Evolutionary conservation across 2,329 filamentous ascomycete genomes (phyloP).

Genomic region (Microascus cirrosus): DNA sequence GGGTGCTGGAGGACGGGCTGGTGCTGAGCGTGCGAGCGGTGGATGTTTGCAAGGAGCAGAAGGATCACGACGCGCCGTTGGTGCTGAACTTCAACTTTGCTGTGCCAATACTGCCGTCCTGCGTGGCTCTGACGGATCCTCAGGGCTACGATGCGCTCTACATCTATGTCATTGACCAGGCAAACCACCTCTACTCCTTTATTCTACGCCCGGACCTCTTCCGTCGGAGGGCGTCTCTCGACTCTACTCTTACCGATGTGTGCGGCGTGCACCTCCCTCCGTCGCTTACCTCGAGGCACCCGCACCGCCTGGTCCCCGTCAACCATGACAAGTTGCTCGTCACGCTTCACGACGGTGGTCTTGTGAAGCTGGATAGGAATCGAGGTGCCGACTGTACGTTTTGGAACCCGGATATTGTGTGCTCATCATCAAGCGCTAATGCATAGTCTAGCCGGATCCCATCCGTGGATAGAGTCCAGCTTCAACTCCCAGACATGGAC

Average conservation of each 20-base stretch:
- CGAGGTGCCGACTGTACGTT: conserved; percentile 32
- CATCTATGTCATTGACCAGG: conserved; percentile 68
- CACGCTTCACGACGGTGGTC: conserved; percentile 67
- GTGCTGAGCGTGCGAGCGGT: conserved; percentile 73
- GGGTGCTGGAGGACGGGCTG: conserved; percentile 69
- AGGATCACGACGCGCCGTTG: conserved; percentile 56
- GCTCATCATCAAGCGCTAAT: background rate
- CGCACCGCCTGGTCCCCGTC: conserved; percentile 70
- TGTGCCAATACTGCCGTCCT: conserved; percentile 60
- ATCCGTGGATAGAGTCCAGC: conserved; percentile 59
- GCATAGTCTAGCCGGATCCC: conserved; percentile 13
- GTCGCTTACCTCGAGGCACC: conserved; percentile 65
- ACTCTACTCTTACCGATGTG: conserved; percentile 63
- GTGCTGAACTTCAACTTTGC: conserved; percentile 71
- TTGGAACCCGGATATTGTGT: background rate
- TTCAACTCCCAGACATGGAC: conserved; percentile 66
- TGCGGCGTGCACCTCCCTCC: conserved; percentile 65
- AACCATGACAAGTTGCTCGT: conserved; percentile 65
- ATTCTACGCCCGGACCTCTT: conserved; percentile 78
- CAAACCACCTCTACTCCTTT: conserved; percentile 74
- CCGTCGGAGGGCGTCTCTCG: conserved; percentile 54
- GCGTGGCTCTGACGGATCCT: conserved; percentile 73
- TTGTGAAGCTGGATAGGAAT: conserved; percentile 59
- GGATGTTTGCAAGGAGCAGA: conserved; percentile 61
- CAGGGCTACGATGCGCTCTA: conserved; percentile 66